Evolutionary conservation across 192 early-diverging fungal genomes (phyloP).

Genomic region (Obelidium mucronatum): DNA sequence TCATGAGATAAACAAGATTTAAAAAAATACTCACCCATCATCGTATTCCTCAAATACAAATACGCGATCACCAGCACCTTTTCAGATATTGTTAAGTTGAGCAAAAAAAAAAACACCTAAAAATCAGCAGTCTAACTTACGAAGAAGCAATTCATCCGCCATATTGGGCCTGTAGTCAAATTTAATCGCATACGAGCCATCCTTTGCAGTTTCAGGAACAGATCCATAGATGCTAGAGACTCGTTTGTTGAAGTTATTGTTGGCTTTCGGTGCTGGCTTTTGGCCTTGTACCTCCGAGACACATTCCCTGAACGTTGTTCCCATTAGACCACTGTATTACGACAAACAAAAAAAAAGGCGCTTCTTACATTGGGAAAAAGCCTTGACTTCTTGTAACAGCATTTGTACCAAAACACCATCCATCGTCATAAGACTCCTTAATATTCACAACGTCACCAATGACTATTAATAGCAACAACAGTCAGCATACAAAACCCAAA

Average conservation of each 20-base stretch:
- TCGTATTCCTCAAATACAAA: slow-evolving; percentile 35
- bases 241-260: slow-evolving; percentile 21
- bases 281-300: background rate
- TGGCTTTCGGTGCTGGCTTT: background rate
- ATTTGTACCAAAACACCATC: slow-evolving; percentile 28
- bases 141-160: slow-evolving; percentile 8
- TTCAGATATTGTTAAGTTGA: no score
- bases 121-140: no score
- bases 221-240: slow-evolving; percentile 26
- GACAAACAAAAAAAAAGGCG: background rate
- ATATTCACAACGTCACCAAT: slow-evolving; percentile 21
- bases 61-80: slow-evolving; percentile 24
- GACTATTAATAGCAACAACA: background rate
- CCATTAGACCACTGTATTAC: background rate
- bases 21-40: slow-evolving; percentile 16
- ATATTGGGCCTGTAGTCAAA: slow-evolving; percentile 26
- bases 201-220: background rate
- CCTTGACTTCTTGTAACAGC: background rate
- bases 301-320: background rate
- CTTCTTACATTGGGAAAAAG: background rate
- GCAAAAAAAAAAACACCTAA: no score
- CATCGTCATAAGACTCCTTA: slow-evolving; percentile 10
- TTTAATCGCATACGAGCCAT: slow-evolving; percentile 4
- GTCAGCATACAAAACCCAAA: background rate
- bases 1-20: background rate